Base-by-base conservation (phyloP, 768 basidiomycete species). In the Coprinopsis marcescibilis region DNA sequence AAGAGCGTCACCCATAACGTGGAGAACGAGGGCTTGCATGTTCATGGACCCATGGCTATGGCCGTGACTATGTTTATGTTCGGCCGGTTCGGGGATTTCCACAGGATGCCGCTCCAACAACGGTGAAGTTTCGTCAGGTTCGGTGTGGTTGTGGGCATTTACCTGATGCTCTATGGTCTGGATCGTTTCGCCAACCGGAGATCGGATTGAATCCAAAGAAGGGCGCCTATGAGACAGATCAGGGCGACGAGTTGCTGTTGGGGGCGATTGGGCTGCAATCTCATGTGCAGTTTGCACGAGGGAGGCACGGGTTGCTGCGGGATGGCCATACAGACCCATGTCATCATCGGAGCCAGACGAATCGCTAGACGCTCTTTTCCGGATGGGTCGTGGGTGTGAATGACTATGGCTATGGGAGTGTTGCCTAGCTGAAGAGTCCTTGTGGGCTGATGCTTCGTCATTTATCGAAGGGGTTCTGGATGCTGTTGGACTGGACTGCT, bases 1-100 rank as follows among this genome's bases (percentile, higher is more conserved):
- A 20, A 99, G 77, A 46, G 95, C 95, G 69, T 99, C 95, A 26
- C 95, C 95, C 36, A 99, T 64, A 30, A 98, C 96, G 63, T 99
- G 96, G 23, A 99, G 67, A 25, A 98, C 72, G 1, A 99, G 74
- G 24, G 93, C 96, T n/a, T 73, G 85, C 94, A 98, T 97, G 66
- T 98, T 99, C 96, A 99, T 98, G 1, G 85, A 89, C 1, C 82
- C 83, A 7, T 49, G 48, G 17, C 67, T 65, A 56, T 83, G 80
- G 17, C 66, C 53, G 35, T 54, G 38, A 4, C 20, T 23, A 24
- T 15, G 38, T 8, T 24, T 24, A 8, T 24, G 38, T 4, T 10
- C 7, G n/a, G 5, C 25, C 21, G 21, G 17, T 17, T 40, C 20
- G 21, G 20, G 35, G 13, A n/a, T 8, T 6, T 20, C 4, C 38